A percentile compares a stretch with the other conserved stretches of the same genome.
Evolutionary conservation across 768 basidiomycete genomes (phyloP).

Genomic region (Postia placenta): DNA sequence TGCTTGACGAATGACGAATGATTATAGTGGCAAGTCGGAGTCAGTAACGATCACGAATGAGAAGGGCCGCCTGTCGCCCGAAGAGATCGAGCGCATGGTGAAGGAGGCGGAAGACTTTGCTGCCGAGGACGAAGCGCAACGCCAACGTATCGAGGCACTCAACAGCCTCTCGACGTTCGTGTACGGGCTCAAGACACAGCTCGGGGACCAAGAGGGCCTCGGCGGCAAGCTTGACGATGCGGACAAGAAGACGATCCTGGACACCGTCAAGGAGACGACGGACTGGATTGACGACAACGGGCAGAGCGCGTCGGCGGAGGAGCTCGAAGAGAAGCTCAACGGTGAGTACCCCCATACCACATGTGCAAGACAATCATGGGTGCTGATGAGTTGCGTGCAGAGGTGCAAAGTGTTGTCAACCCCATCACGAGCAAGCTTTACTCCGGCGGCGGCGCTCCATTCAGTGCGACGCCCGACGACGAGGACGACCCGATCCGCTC

Average conservation of each 20-base stretch:
- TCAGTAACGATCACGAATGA: conserved; percentile 95
- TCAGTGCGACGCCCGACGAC: conserved; percentile 24
- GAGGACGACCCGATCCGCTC: conserved; percentile 33
- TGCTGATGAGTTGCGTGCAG: conserved; percentile 14
- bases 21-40: conserved; percentile 73
- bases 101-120: conserved; percentile 90
- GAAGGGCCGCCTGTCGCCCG: conserved; percentile 66
- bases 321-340: conserved; percentile 86
- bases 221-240: conserved; percentile 82
- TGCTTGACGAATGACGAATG: conserved; percentile 20
- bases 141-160: conserved; percentile 80
- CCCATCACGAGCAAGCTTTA: conserved; percentile 89
- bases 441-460: conserved; percentile 23
- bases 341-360: conserved; percentile 28
- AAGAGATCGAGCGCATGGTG: conserved; percentile 93
- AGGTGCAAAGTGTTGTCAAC: conserved; percentile 69
- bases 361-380: conserved; percentile 7
- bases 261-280: conserved; percentile 80
- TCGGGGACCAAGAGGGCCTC: conserved; percentile 83
- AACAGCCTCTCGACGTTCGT: conserved; percentile 80
- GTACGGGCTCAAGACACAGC: conserved; percentile 84
- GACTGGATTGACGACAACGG: conserved; percentile 93
- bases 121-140: conserved; percentile 68
- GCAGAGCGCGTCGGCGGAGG: conserved; percentile 71
- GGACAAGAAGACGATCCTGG: conserved; percentile 81